These are phyloP conservation scores for Colletotrichum lupini DNA, from an alignment of 2,329 filamentous ascomycete genomes.

Conservation along the genomic window DNA sequence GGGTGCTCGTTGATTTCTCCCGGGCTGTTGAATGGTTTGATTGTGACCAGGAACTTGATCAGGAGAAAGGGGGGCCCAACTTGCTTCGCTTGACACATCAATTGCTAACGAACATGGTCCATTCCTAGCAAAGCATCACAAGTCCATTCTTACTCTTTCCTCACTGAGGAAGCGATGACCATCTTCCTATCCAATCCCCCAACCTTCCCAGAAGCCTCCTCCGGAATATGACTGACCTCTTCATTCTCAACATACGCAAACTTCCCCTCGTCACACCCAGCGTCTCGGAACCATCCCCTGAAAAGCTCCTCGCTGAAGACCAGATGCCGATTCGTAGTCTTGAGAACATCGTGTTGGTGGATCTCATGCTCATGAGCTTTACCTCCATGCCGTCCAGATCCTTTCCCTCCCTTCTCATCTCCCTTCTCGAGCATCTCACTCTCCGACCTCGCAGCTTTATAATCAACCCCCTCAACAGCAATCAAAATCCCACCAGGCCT, in stretches of 20 bases:
- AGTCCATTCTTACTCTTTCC: neutral
- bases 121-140: neutral
- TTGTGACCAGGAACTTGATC: neutral
- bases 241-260: constrained; percentile 26
- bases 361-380: no score
- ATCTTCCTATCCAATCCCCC: constrained; percentile 24
- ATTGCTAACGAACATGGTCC: neutral
- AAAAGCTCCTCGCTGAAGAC: constrained; percentile 40
- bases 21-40: neutral
- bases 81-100: neutral
- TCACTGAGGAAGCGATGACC: constrained; percentile 19
- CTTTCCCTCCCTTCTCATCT: neutral
- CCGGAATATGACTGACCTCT: constrained; percentile 29
- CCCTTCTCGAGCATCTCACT: neutral
- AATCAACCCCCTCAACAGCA: constrained; percentile 44
- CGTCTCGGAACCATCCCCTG: constrained; percentile 36
- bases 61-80: neutral
- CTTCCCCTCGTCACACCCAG: constrained; percentile 58
- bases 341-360: constrained; percentile 9
- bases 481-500: constrained; percentile 45
- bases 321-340: constrained; percentile 38
- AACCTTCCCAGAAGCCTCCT: neutral
- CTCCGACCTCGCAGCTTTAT: constrained; percentile 16
- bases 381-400: constrained; percentile 22
- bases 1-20: neutral